Percentiles rank a stretch among this genome's conserved stretches.
Evolutionary conservation across 257 asterid species (phyloP).

Genomic region (Nicotiana tomentosiformis): DNA sequence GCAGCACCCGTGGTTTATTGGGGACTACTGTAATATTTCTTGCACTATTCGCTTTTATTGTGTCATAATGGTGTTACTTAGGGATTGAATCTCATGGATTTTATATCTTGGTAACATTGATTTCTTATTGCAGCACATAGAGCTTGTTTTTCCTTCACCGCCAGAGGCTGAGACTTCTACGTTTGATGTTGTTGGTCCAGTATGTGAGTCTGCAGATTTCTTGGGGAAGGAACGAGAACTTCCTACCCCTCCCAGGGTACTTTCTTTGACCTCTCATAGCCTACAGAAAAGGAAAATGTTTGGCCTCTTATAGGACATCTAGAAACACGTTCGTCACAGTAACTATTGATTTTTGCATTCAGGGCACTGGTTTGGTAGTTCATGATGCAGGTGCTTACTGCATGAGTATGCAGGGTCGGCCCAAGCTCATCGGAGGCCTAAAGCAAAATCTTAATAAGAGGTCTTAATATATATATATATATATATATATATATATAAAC

Average conservation of each 20-base stretch:
- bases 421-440: no score
- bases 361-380: slow-evolving; percentile 95
- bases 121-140: slow-evolving; percentile 72
- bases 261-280: neutral
- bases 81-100: neutral
- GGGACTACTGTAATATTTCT: no score
- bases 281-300: neutral
- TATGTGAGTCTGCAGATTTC: slow-evolving; percentile 96
- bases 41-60: no score
- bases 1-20: no score
- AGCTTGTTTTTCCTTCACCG: slow-evolving; percentile 72
- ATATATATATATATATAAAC: no score
- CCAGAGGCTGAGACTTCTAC: slow-evolving; percentile 52
- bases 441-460: no score
- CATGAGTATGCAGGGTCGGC: slow-evolving; percentile 62
- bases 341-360: slow-evolving; percentile 13
- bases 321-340: neutral
- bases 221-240: slow-evolving; percentile 89
- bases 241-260: slow-evolving; percentile 77
- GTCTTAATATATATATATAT: no score
- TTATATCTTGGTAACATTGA: neutral
- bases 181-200: slow-evolving; percentile 89
- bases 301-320: neutral
- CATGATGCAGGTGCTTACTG: slow-evolving; percentile 99
- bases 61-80: no score